A percentile compares a stretch with the other conserved stretches of the same genome.
phyloP scores from a whole-genome alignment of 2,329 filamentous ascomycete species.

The Xenoacremonium recifei region DNA sequence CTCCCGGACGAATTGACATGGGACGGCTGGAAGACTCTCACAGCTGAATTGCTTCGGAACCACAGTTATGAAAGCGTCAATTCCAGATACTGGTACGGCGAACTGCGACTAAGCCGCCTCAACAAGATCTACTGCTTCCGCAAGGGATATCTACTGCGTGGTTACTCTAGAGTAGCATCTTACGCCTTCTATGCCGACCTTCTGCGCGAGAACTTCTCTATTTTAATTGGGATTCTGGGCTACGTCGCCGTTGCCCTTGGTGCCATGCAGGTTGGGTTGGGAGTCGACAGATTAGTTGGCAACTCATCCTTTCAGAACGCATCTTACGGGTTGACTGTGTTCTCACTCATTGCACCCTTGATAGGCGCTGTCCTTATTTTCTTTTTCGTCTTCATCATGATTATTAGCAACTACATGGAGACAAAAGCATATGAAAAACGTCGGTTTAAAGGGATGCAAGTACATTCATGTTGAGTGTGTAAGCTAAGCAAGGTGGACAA shows the following conservation, averaged over 20 bases:
- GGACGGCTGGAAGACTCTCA: background rate
- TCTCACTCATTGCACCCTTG: background rate
- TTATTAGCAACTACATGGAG: too few relatives aligned
- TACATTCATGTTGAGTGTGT: too few relatives aligned
- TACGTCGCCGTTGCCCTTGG: constrained; percentile 45
- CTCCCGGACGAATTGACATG: background rate
- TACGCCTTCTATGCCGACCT: constrained; percentile 34
- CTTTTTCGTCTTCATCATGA: too few relatives aligned
- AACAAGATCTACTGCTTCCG: constrained; percentile 12
- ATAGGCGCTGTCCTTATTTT: background rate
- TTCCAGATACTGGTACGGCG: constrained; percentile 11
- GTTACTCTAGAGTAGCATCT: constrained; percentile 11
- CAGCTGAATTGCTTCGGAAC: background rate
- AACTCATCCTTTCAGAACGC: constrained; percentile 39
- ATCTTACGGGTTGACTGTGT: constrained; percentile 43
- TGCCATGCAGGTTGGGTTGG: constrained; percentile 49
- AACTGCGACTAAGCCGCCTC: constrained; percentile 12
- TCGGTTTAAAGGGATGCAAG: too few relatives aligned
- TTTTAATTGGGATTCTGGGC: constrained; percentile 37
- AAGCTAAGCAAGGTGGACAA: too few relatives aligned
- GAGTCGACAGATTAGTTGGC: constrained; percentile 29
- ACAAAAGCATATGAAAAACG: too few relatives aligned
- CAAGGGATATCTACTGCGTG: constrained; percentile 21
- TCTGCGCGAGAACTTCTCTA: constrained; percentile 41
- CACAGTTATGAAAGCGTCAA: constrained; percentile 6